Conservation (phyloP, 352 stramenopile species). For the Phytophthora sp. region DNA sequence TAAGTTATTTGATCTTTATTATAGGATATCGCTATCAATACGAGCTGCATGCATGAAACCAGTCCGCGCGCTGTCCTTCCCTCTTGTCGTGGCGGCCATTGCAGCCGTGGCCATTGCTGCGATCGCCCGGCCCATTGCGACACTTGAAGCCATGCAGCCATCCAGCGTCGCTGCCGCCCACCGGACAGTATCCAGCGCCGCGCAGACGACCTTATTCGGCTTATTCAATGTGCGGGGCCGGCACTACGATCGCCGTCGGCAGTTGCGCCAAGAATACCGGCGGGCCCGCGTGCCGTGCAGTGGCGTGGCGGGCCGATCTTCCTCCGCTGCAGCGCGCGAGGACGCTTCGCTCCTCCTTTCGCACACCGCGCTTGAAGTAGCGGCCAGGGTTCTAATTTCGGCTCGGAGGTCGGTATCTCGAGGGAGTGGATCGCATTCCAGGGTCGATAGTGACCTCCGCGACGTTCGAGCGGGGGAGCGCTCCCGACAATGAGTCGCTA, state of each 20-base stretch:
- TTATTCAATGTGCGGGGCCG: constrained; percentile 1
- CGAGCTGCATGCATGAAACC: constrained; percentile 18
- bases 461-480: not conserved
- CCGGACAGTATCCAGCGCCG: constrained; percentile 5
- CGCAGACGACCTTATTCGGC: constrained; percentile 12
- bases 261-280: constrained; percentile 1
- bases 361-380: constrained; percentile 8
- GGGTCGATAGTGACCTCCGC: not conserved
- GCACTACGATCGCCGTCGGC: not conserved
- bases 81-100: constrained; percentile 39
- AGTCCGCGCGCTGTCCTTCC: not conserved
- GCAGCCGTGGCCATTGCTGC: constrained; percentile 12
- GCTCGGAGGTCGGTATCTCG: not conserved
- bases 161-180: not conserved
- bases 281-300: not conserved
- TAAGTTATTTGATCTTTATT: constrained; percentile 40
- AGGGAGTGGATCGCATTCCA: not conserved
- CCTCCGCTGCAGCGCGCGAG: not conserved
- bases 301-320: not conserved
- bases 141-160: constrained; percentile 8
- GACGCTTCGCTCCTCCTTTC: not conserved
- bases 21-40: constrained; percentile 32
- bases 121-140: constrained; percentile 3
- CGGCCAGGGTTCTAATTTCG: constrained; percentile 1
- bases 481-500: too few relatives aligned